Evolutionary conservation across 257 asterid species (phyloP).

Genomic region (Solanum dulcamara): DNA sequence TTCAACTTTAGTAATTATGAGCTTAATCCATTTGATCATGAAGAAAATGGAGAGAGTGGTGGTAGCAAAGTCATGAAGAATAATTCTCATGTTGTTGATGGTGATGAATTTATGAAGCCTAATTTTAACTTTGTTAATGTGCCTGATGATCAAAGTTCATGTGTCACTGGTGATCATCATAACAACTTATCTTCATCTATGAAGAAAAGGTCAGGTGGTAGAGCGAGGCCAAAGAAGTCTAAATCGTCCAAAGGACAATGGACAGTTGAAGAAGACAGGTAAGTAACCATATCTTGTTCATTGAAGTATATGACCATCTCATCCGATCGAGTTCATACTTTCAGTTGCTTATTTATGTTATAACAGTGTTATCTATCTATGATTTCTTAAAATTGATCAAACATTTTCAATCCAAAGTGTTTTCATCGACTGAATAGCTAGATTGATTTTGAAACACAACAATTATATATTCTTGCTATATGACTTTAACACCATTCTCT

Average conservation of each 20-base stretch:
- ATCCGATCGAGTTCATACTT: background rate
- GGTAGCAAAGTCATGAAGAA: conserved; percentile 1
- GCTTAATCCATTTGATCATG: conserved; percentile 30
- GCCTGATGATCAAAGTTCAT: conserved; percentile 48
- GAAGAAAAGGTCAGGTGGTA: conserved; percentile 4
- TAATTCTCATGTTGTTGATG: conserved; percentile 7
- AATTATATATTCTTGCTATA: background rate
- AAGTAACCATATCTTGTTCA: background rate
- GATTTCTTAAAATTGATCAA: background rate
- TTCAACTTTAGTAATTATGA: background rate
- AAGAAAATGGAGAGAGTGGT: conserved; percentile 1
- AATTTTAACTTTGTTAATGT: conserved; percentile 7
- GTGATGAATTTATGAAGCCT: conserved; percentile 15
- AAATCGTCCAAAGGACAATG: conserved; percentile 84
- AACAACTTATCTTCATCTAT: conserved; percentile 5
- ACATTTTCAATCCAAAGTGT: background rate
- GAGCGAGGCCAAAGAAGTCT: conserved; percentile 14
- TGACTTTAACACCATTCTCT: background rate
- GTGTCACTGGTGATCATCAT: conserved; percentile 29
- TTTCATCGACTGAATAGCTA: background rate
- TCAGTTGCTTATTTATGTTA: background rate
- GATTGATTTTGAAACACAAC: background rate
- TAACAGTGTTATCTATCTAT: background rate
- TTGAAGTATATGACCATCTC: background rate
- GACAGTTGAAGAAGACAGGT: conserved; percentile 71